Evolutionary conservation across 768 basidiomycete genomes (phyloP), one percentile per base, ranked within the genome.

Genomic region (Tremella yokohamensis): DNA sequence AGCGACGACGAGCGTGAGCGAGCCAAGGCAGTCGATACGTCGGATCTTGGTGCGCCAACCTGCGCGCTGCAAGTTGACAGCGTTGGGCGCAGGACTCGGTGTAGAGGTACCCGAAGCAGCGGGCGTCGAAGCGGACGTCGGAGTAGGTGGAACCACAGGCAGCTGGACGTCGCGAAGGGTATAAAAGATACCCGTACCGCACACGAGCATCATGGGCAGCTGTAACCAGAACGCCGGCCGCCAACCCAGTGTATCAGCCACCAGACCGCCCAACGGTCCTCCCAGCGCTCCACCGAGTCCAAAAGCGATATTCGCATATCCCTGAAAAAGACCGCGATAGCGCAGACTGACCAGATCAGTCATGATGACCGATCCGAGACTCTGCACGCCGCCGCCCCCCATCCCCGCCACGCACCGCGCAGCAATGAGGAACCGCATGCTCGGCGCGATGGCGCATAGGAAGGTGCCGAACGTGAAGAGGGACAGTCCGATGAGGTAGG

Each of bases 321-420:
- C 61, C 24, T 98, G 94, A 70, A 91, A 94, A 8, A 94, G 77
- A 1, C 90, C 93, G 53, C 93, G 82, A 60, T 89, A 85, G 72
- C 69, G 89, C 86, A 97, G 76, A 13, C 91, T 90, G 58, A 97
- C 87, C 20, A 96, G 80, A 79, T 98, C 93, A 6, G 88, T 87
- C 56, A 90, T 84, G 47, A 89, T 82, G 56, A 96, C 84, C 63
- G 49, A 55, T 11, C 61, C 60, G 45, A 68, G 60, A 34, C 53
- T 65, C 15, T 39, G 25, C 0, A 72, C 52, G 11, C 72, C 72
- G 11, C 72, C 72, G 6, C 72, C 72, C 2, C 72, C 72, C 12
- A 70, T 61, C 11, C 72, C 72, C 0, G 69, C 69, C 8, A 73
- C 54, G 8, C 34, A 52, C 37, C 67, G 16, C 2, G 72, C 64